A percentile compares a stretch with the other conserved stretches of the same genome.
These are phyloP conservation scores for Apodospora peruviana DNA, from an alignment of 495 filamentous ascomycete genomes.

Conservation along the genomic window DNA sequence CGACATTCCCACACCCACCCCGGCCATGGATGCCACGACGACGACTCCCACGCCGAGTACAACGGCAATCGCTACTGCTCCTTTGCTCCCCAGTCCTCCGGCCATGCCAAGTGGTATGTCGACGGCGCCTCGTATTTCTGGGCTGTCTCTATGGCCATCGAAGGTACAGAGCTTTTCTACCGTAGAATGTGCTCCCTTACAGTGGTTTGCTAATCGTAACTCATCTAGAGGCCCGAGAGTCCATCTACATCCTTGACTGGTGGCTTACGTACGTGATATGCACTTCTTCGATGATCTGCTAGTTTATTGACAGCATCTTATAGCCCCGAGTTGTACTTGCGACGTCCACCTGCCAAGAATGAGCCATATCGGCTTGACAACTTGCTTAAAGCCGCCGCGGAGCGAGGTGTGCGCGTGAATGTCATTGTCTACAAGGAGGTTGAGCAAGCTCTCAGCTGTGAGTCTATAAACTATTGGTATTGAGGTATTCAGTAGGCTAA, in stretches of 20 bases:
- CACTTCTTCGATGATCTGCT: background rate
- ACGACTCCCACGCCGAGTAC: slow-evolving; percentile 25
- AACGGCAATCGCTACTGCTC: slow-evolving; percentile 69
- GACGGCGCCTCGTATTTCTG: slow-evolving; percentile 91
- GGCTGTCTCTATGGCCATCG: slow-evolving; percentile 79
- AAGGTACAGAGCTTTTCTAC: slow-evolving; percentile 40
- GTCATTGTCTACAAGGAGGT: slow-evolving; percentile 97
- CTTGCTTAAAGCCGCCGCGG: slow-evolving; percentile 81
- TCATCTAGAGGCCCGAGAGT: slow-evolving; percentile 69
- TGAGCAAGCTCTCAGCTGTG: slow-evolving; percentile 77
- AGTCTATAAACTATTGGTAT: slow-evolving; percentile 30
- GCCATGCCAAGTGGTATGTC: slow-evolving; percentile 92
- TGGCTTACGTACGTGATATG: slow-evolving; percentile 55
- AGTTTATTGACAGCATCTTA: background rate
- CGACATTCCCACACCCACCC: slow-evolving; percentile 37
- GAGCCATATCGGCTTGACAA: slow-evolving; percentile 83
- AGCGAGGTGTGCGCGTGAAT: slow-evolving; percentile 81
- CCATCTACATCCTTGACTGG: slow-evolving; percentile 93
- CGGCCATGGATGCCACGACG: slow-evolving; percentile 23
- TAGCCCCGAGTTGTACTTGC: slow-evolving; percentile 78
- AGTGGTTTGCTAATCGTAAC: too few relatives aligned
- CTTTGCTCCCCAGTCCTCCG: slow-evolving; percentile 81
- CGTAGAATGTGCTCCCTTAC: too few relatives aligned
- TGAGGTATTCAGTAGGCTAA: slow-evolving; percentile 3
- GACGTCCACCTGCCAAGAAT: slow-evolving; percentile 76